Base-by-base conservation (phyloP, 2,329 filamentous ascomycete genomes). In the Xylaria multiplex region DNA sequence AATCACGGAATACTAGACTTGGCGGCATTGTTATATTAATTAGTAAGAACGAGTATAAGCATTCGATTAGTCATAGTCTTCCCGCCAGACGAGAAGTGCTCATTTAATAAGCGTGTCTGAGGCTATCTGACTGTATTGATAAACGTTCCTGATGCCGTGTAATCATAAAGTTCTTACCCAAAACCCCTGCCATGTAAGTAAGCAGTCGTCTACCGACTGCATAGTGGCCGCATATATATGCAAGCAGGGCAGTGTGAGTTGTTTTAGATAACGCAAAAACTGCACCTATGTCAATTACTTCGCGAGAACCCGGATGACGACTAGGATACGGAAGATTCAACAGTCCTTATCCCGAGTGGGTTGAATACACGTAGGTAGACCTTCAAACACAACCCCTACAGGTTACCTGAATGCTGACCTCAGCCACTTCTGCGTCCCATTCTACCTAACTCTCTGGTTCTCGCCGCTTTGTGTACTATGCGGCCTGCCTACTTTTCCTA, bases 61-160 rank as follows among this genome's bases (percentile, higher is more conserved):
- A 40, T 13, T 32, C 19, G 24, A 54, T 54, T 59, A 48, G 40
- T 59, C 62, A 54, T 53, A 42, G 8, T 46, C 13, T 35, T 49
- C 30, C 43, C 43, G 35, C 32, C 48, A 57, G 24, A 50, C 45
- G 52, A 37, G 32, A 43, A 32, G 16, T 43, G 53, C 52, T 43
- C 22, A 22, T 43, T 14, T 40, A 32, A 62, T 53, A 46, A 53
- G 48, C 48, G 46, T 61, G 37, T 35, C 48, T 64, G 11, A 55
- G 45, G 30, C 27, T 56, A 53, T 53, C 46, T 64, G 61, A 64
- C 61, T 57, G 62, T 35, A 65, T 65, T 56, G 56, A 59, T 45
- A 32, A 46, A 55, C 13, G 14, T 48, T 27, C 57, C 32, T 54
- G 22, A 24, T 40, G 13, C 3, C 11, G 13, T 52, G 52, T 42